phyloP scores from a whole-genome alignment of 257 asterid species.

The Solanum paucissectum region DNA sequence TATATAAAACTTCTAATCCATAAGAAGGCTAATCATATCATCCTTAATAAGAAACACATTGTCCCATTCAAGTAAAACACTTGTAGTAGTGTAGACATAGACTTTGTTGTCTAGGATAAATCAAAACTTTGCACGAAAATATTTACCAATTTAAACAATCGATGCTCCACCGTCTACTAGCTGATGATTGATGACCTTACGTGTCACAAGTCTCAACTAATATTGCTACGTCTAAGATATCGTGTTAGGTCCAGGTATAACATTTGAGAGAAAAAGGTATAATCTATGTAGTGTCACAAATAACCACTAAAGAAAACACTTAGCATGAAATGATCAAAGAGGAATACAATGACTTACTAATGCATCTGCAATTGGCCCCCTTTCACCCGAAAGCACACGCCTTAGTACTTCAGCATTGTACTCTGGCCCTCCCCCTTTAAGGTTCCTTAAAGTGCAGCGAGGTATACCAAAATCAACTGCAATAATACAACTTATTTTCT shows the following conservation, averaged over 20 bases:
- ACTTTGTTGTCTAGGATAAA: neutral
- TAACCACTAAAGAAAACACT: neutral
- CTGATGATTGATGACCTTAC: neutral
- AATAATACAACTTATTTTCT: neutral
- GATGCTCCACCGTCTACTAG: neutral
- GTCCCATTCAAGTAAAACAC: too few species aligned
- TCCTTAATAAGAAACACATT: too few species aligned
- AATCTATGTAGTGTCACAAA: neutral
- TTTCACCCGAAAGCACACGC: slow-evolving; percentile 50
- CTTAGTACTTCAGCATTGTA: slow-evolving; percentile 43
- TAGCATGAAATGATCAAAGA: neutral
- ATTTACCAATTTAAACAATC: neutral
- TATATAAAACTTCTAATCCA: too few species aligned
- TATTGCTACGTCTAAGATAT: neutral
- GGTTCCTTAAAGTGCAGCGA: slow-evolving; percentile 54
- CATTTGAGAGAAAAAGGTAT: neutral
- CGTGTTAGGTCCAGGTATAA: neutral
- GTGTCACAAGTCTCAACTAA: neutral
- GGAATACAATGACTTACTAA: slow-evolving; percentile 23
- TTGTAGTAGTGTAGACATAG: too few species aligned
- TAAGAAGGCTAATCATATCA: too few species aligned
- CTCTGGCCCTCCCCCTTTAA: slow-evolving; percentile 56
- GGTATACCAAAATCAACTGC: slow-evolving; percentile 67
- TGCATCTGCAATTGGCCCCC: slow-evolving; percentile 55
- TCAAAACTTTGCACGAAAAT: neutral